These are phyloP conservation scores for Exserohilum turcica DNA, from an alignment of 2,329 filamentous ascomycete species.

Conservation along the genomic window DNA sequence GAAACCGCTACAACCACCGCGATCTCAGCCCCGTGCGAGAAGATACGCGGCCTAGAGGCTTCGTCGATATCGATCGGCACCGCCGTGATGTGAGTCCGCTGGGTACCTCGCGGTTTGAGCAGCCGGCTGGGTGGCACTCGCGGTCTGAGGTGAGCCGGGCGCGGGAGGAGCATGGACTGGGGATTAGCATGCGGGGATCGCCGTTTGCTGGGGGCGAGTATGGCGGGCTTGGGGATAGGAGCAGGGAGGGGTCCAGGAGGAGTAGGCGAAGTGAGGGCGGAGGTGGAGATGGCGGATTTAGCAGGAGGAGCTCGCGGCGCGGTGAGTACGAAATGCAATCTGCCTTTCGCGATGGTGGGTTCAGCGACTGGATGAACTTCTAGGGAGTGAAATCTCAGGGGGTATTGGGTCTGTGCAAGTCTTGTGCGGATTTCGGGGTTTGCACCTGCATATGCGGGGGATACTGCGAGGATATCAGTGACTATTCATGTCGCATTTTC, in stretches of 20 bases:
- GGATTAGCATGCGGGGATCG: too few relatives aligned
- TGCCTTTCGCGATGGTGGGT: neutral
- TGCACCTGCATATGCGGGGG: too few relatives aligned
- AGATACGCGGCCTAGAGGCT: neutral
- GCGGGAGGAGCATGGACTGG: too few relatives aligned
- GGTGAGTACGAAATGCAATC: neutral
- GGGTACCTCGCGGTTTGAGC: constrained; percentile 1
- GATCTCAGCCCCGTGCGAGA: neutral
- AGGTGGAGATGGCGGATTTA: neutral
- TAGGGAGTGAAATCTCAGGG: too few relatives aligned
- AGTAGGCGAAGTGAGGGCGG: neutral
- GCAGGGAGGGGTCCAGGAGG: too few relatives aligned
- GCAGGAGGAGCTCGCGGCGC: neutral
- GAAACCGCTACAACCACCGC: neutral
- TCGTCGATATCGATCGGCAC: neutral
- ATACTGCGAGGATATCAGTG: too few relatives aligned
- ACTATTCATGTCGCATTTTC: too few relatives aligned
- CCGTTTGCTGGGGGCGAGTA: too few relatives aligned
- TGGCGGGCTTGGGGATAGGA: too few relatives aligned
- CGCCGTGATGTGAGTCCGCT: neutral
- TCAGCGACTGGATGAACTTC: neutral
- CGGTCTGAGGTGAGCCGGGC: too few relatives aligned
- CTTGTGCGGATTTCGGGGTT: too few relatives aligned
- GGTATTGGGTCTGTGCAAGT: too few relatives aligned
- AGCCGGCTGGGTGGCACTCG: neutral